Base-by-base conservation (phyloP, 805 yeast species). In the Pichia gijzeniarum region DNA sequence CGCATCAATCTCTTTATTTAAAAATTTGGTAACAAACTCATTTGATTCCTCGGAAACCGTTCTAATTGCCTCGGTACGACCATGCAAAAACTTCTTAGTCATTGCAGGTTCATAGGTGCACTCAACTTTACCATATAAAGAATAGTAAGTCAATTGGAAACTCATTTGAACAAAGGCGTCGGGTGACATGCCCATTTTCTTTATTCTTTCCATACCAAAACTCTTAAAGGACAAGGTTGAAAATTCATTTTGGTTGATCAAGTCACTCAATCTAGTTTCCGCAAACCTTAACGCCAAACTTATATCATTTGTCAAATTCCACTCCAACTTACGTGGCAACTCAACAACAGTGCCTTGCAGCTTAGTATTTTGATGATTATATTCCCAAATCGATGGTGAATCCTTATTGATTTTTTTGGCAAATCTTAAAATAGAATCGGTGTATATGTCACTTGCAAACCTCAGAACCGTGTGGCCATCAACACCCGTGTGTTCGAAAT, bases 31-130 rank as follows among this genome's bases (percentile, higher is more conserved):
- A 16, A 87, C 95, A 67, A 88, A 89, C 38, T 76, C 71, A 58
- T 85, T 85, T 1, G 93, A 82, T 59, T 87, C 87, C 54, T 77
- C 71, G 6, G 91, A 80, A 4, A 89, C 96, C 0, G 95, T 76
- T 57, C 96, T 73, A 45, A 89, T 80, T 3, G 96, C 95, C 64
- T 89, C 97, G 1, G 97, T 89, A 62, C 97, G 76, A 10, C 96
- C 97, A 60, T 89, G 95, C 51, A 82, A 73, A 61, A 82, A 89
- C 48, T 70, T 71, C 63, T 89, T 89, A 4, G 96, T 90, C 97
- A 89, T 89, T 8, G 96, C 96, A 2, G 97, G 97, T 66, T 89
- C 97, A 62, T 89, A 89, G 5, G 95, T 87, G 52, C 95, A 85
- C 63, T 88, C 97, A 34, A 88, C 91, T 59, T 85, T 85, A 40